Conservation (phyloP, 192 early-diverging fungal genomes). For the Umbelopsis vinacea region DNA sequence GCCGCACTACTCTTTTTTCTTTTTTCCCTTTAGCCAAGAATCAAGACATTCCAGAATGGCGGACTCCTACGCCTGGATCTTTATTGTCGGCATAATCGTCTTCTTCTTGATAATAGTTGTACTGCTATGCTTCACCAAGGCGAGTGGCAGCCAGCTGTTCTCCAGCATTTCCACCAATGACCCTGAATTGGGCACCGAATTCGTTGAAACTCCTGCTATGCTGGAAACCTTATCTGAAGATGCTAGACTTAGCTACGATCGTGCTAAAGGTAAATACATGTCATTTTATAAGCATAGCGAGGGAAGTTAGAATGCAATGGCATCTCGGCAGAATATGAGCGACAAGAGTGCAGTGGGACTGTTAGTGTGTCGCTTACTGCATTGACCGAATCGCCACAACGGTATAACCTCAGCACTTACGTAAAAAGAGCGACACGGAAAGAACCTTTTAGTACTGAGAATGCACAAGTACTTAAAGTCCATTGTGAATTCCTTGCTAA, state of each 20-base stretch:
- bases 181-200: conserved; percentile 40
- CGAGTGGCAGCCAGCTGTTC: conserved; percentile 30
- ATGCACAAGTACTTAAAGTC: too few relatives aligned
- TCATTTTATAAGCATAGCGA: too few relatives aligned
- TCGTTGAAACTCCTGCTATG: conserved; percentile 28
- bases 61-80: conserved; percentile 41
- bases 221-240: conserved; percentile 46
- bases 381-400: not conserved
- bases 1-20: not conserved
- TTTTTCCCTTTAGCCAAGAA: conserved; percentile 5
- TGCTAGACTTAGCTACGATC: conserved; percentile 50
- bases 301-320: too few relatives aligned
- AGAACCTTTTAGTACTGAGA: too few relatives aligned
- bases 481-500: not conserved
- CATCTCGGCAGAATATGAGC: too few relatives aligned
- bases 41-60: not conserved
- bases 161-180: conserved; percentile 40
- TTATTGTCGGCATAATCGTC: conserved; percentile 38
- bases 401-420: not conserved
- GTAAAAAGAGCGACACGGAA: not conserved
- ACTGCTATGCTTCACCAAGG: conserved; percentile 42
- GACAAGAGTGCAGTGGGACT: too few relatives aligned
- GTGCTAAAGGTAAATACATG: conserved; percentile 43
- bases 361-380: not conserved
- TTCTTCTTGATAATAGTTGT: conserved; percentile 39